phyloP scores from a whole-genome alignment of 306 rosid species.

The Castanospermum australe region DNA sequence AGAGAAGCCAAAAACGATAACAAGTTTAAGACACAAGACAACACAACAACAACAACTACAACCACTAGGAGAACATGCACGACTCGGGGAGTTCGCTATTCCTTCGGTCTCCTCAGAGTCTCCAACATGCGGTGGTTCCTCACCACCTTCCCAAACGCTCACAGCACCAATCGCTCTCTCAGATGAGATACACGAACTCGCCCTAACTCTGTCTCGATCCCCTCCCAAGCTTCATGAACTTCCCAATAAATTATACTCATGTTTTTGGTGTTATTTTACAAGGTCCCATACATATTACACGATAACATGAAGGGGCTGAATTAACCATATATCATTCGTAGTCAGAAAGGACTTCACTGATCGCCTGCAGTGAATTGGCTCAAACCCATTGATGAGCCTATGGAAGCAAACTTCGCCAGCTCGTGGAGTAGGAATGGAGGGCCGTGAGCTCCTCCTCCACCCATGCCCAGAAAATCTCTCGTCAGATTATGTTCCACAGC shows the following conservation, averaged over 20 bases:
- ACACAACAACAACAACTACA: slow-evolving; percentile 28
- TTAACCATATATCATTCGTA: neutral
- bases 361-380: slow-evolving; percentile 60
- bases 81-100: slow-evolving; percentile 33
- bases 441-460: slow-evolving; percentile 19
- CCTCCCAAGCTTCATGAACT: too few species aligned
- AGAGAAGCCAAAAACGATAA: slow-evolving; percentile 35
- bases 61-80: slow-evolving; percentile 37
- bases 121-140: slow-evolving; percentile 53
- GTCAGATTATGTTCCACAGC: slow-evolving; percentile 52
- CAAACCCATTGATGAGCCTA: slow-evolving; percentile 57
- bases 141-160: neutral
- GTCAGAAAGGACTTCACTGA: slow-evolving; percentile 35
- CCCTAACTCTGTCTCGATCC: too few species aligned
- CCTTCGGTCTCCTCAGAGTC: slow-evolving; percentile 37
- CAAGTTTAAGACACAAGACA: slow-evolving; percentile 33
- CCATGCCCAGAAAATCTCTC: slow-evolving; percentile 84
- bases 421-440: slow-evolving; percentile 57
- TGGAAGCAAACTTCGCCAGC: slow-evolving; percentile 62
- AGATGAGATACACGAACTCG: neutral
- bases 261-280: neutral
- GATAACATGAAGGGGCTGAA: neutral
- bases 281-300: neutral
- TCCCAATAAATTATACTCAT: neutral
- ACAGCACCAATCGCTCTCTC: neutral